These are phyloP conservation scores for Erodium trifolium DNA, from an alignment of 441 rosid genomes.

Conservation along the genomic window DNA sequence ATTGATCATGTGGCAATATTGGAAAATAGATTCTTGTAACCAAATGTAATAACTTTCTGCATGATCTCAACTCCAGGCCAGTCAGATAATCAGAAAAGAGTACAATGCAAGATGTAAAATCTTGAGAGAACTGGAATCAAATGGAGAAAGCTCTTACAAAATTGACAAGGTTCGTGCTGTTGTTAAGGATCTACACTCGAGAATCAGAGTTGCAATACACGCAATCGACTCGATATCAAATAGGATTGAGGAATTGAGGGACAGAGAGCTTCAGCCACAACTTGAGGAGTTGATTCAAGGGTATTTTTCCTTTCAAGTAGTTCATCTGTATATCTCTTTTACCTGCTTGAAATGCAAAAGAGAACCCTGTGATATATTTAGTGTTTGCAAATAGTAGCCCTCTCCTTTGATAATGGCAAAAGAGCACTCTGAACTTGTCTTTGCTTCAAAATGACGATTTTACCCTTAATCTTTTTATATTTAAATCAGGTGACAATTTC, in stretches of 20 bases:
- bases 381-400: no score
- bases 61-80: conserved; percentile 49
- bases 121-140: conserved; percentile 68
- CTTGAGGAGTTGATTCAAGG: conserved; percentile 90
- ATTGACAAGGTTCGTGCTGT: conserved; percentile 77
- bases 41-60: background rate
- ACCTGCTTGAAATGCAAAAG: background rate
- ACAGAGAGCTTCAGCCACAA: conserved; percentile 92
- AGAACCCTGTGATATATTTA: background rate
- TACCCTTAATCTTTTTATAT: no score
- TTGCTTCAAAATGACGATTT: no score
- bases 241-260: conserved; percentile 84
- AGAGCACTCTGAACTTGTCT: no score
- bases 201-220: conserved; percentile 86
- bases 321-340: background rate
- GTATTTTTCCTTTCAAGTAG: conserved; percentile 27
- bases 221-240: conserved; percentile 81
- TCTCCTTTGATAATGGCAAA: no score
- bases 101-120: conserved; percentile 58
- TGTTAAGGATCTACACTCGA: conserved; percentile 86
- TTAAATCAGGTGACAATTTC: no score
- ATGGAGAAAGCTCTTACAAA: conserved; percentile 39
- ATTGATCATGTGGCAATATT: background rate
- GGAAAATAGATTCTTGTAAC: background rate
- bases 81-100: conserved; percentile 58